Percentiles rank a stretch among this genome's conserved stretches.
These are phyloP conservation scores for Kickxella alabastrina DNA, from an alignment of 192 early-diverging fungal species.

Conservation along the genomic window DNA sequence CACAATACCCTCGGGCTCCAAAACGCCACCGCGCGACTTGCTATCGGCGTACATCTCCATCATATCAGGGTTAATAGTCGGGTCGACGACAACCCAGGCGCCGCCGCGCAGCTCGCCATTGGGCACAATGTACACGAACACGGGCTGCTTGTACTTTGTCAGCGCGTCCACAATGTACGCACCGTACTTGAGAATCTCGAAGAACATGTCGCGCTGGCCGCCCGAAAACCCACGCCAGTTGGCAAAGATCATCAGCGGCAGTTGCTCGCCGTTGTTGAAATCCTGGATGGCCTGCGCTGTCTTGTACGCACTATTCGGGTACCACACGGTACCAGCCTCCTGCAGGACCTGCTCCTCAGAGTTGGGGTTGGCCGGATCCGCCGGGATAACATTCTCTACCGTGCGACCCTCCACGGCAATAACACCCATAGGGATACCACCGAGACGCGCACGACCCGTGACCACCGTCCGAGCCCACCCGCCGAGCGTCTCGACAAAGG, in stretches of 20 bases:
- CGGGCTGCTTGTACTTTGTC: conserved; percentile 91
- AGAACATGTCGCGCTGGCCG: conserved; percentile 98
- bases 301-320: conserved; percentile 98
- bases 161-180: conserved; percentile 97
- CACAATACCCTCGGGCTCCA: conserved; percentile 96
- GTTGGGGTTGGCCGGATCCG: conserved; percentile 89
- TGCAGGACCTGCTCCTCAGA: conserved; percentile 84
- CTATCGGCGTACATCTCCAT: conserved; percentile 99
- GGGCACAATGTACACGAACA: conserved; percentile 93
- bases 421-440: conserved; percentile 95
- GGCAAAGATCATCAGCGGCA: conserved; percentile 98
- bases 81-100: conserved; percentile 97
- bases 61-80: conserved; percentile 92
- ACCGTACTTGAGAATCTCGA: conserved; percentile 96
- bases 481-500: conserved; percentile 91
- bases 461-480: conserved; percentile 98
- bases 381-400: conserved; percentile 85
- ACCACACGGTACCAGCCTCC: conserved; percentile 97
- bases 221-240: conserved; percentile 99
- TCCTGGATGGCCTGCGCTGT: conserved; percentile 99
- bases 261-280: conserved; percentile 97
- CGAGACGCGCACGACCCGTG: conserved; percentile 89
- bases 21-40: conserved; percentile 86
- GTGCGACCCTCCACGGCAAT: conserved; percentile 95
- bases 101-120: conserved; percentile 97